Evolutionary conservation across 768 basidiomycete species (phyloP), one percentile per base, ranked within the genome.

Genomic region (Hortiboletus campestris): DNA sequence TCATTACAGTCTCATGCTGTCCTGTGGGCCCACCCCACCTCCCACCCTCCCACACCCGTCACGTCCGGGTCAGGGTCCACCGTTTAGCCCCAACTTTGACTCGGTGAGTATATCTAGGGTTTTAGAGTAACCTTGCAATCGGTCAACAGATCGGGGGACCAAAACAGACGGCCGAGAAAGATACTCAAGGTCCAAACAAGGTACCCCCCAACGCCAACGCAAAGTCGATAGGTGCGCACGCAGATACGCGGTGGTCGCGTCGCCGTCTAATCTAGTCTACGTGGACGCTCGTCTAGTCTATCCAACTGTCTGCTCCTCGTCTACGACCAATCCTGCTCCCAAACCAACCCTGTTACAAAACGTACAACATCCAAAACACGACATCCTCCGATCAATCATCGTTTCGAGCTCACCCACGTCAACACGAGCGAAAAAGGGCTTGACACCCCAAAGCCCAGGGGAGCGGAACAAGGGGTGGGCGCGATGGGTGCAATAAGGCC

Each of bases 361-460:
- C 29, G 25, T 32, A 43, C 46, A 13, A 42, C 39, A 42, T 17
- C 54, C 49, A 43, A 64, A 53, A 51, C 53, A 35, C 38, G 46
- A 40, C 32, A 25, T 25, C 50, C 40, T 49, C 45, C 41, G 22
- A 41, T 47, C 46, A 32, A 46, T 58, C 46, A 58, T 65, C 60
- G 35, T 25, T 36, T 46, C 6, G 17, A 25, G 19, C 45, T 45
- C 43, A 44, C 17, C 40, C 43, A 43, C 6, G 53, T 47, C 22
- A 32, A 46, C 35, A 34, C 28, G 49, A 46, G 45, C 14, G 14
- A 14, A 34, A 45, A 29, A 20, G 13, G 34, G 20, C 39, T 29
- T n/a, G 20, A 6, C 22, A 46, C 29, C 41, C 28, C 19, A 40
- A 28, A 34, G 13, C 38, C 45, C 45, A 59, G 29, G 56, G 48